Evolutionary conservation across 2,329 filamentous ascomycete genomes (phyloP).

Genomic region (Pseudogymnoascus sp.): DNA sequence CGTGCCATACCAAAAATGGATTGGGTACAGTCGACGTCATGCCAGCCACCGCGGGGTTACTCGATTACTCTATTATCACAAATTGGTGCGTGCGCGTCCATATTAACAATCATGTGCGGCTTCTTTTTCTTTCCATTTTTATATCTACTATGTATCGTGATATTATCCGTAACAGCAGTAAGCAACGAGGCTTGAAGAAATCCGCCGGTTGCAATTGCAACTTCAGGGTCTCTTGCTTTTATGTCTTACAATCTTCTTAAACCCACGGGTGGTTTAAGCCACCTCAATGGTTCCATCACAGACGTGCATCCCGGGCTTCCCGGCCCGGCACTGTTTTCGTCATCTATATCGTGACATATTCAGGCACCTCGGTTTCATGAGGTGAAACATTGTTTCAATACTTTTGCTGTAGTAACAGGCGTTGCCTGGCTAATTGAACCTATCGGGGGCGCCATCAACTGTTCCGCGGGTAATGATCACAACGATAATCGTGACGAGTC

Average conservation of each 20-base stretch:
- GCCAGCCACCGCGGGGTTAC: not conserved
- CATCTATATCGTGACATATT: constrained; percentile 5
- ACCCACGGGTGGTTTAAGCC: constrained; percentile 2
- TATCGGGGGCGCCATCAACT: not conserved
- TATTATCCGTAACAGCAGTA: not conserved
- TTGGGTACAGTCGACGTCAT: constrained; percentile 4
- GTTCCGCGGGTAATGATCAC: not conserved
- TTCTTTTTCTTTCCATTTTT: not conserved
- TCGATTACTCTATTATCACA: not conserved
- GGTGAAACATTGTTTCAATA: constrained; percentile 10
- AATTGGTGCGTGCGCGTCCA: constrained; percentile 4
- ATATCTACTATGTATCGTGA: not conserved
- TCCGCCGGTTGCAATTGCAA: constrained; percentile 5
- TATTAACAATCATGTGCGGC: not conserved
- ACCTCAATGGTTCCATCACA: constrained; percentile 1
- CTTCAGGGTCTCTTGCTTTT: not conserved
- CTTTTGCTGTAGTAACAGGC: constrained; percentile 1
- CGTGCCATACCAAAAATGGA: not conserved
- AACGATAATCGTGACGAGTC: not conserved
- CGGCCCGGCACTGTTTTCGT: constrained; percentile 6
- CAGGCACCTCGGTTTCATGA: constrained; percentile 11
- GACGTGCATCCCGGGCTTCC: not conserved
- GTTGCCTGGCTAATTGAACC: constrained; percentile 1
- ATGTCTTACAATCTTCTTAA: constrained; percentile 6
- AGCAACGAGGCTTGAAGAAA: not conserved